Evolutionary conservation across 805 yeast species (phyloP).

Genomic region (Hanseniaspora valbyensis): DNA sequence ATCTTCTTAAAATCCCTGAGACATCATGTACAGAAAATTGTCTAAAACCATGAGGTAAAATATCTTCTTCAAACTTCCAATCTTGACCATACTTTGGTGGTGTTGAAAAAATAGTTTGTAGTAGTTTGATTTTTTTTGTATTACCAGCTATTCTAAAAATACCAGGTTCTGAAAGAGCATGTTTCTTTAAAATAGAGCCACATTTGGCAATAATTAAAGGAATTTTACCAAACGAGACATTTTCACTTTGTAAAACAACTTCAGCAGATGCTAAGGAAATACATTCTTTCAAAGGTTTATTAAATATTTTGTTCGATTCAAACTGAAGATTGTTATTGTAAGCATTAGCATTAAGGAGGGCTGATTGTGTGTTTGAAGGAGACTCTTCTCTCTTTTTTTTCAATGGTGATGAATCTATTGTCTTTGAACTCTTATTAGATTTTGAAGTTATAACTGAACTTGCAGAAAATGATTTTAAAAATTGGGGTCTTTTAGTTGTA

Average conservation of each 20-base stretch:
- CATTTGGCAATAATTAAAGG: constrained; percentile 95
- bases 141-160: constrained; percentile 90
- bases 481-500: constrained; percentile 21
- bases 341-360: constrained; percentile 17
- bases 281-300: constrained; percentile 63
- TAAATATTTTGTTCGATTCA: constrained; percentile 46
- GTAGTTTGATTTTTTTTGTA: constrained; percentile 71
- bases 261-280: constrained; percentile 55
- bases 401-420: neutral
- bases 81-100: constrained; percentile 79
- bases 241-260: constrained; percentile 49
- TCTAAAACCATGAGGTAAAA: constrained; percentile 31
- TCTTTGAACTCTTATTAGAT: neutral
- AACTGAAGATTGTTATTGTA: constrained; percentile 17
- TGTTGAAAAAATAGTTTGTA: constrained; percentile 70
- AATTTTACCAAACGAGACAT: constrained; percentile 71
- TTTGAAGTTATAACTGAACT: constrained; percentile 21
- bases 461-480: constrained; percentile 28
- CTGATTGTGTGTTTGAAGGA: neutral
- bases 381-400: neutral
- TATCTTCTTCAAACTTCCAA: constrained; percentile 46
- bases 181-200: constrained; percentile 70
- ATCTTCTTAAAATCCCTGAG: constrained; percentile 78
- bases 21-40: constrained; percentile 88
- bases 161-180: constrained; percentile 75